Evolutionary conservation across 805 yeast genomes (phyloP), one percentile per base, ranked within the genome.

Genomic region (Candida namnaoensis): DNA sequence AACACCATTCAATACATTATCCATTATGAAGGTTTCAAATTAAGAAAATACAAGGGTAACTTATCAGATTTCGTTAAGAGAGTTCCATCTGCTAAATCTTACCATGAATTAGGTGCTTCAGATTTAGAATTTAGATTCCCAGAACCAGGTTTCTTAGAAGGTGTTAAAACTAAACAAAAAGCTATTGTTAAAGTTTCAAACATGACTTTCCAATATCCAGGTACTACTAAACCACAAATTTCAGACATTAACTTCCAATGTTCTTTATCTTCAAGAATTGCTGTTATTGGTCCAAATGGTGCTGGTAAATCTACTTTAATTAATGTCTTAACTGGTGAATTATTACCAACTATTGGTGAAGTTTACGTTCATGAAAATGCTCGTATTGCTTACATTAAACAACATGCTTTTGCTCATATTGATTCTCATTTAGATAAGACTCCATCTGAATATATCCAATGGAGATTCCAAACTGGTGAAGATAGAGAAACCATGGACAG

Each of bases 401-500:
- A 93, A 78, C 99, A 95, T 72, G 99, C 99, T 71, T 93, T 93
- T 68, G 98, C 98, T 54, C 99, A 93, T 74, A 91, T 93, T 65
- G 99, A 95, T 74, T 80, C 85, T 68, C 99, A 93, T 70, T 80
- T 91, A 71, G 99, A 93, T 82, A 87, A 85, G 82, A 93, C 99
- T 65, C 99, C 99, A 67, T 88, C 97, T 64, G 99, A 93, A 80
- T 93, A 93, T 79, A 93, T 93, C 62, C 99, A 93, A 79, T 93
- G 99, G 99, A 93, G 99, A 84, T 93, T 91, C 97, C 99, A 93
- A 80, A 93, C 99, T 68, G 99, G 99, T 90, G 99, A 93, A 80
- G 99, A 93, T 75, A 88, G 99, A 79, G 99, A 93, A 80, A 93
- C 99, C 74, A 93, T 93, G 99, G 99, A 93, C 80, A 87, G 98